Evolutionary conservation across 2,329 filamentous ascomycete species (phyloP).

Genomic region (Aspergillus costaricaensis): DNA sequence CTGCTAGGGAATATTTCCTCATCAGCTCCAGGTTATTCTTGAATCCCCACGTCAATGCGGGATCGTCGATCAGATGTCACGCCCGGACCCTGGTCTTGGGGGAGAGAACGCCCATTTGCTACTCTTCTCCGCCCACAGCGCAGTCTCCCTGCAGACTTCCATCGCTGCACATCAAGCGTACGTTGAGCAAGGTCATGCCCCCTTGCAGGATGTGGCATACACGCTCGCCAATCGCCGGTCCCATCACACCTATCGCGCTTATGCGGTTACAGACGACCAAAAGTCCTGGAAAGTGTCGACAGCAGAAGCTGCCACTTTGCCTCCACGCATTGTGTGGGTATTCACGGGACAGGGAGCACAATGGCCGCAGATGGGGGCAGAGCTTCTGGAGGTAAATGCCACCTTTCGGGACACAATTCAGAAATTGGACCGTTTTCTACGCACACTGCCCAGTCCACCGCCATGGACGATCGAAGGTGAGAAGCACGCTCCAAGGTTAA

Average conservation of each 20-base stretch:
- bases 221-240: slow-evolving; percentile 10
- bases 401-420: neutral
- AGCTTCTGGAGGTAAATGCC: neutral
- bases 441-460: neutral
- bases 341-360: slow-evolving; percentile 36
- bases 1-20: neutral
- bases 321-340: slow-evolving; percentile 19
- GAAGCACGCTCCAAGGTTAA: neutral
- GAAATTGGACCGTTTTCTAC: neutral
- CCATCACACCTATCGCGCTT: slow-evolving; percentile 4
- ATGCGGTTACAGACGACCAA: neutral
- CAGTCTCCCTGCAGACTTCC: neutral
- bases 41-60: slow-evolving; percentile 5
- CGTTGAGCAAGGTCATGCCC: neutral
- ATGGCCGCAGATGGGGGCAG: slow-evolving; percentile 30
- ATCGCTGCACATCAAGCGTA: neutral
- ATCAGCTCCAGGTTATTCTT: slow-evolving; percentile 2
- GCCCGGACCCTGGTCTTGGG: neutral
- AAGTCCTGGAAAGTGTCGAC: neutral
- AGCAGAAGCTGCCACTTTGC: slow-evolving; percentile 20
- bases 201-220: slow-evolving; percentile 9
- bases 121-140: neutral
- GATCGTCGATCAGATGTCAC: neutral
- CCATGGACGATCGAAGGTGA: slow-evolving; percentile 1
- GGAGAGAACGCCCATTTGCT: neutral